Percentiles rank a stretch among this genome's conserved stretches.
phyloP scores from a whole-genome alignment of 2,329 filamentous ascomycete species.

The Aquanectria penicillioides region DNA sequence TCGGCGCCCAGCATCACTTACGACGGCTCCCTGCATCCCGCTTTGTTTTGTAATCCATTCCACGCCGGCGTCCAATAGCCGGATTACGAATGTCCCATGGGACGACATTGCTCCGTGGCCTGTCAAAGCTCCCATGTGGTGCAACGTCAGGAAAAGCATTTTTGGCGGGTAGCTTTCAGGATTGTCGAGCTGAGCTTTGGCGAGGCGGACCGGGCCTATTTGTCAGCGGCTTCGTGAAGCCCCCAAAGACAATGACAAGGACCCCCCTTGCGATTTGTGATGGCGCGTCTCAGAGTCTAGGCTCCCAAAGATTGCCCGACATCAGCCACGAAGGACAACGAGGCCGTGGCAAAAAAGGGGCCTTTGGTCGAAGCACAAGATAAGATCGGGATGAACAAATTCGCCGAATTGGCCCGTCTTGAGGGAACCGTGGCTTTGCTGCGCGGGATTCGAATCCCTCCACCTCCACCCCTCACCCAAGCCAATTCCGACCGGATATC shows the following conservation, averaged over 20 bases:
- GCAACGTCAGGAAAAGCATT: not conserved
- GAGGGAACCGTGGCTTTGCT: too few relatives aligned
- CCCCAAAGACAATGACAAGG: too few relatives aligned
- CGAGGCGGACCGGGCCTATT: not conserved
- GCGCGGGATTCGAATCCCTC: not conserved
- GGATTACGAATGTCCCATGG: not conserved
- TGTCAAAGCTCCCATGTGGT: not conserved
- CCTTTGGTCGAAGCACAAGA: too few relatives aligned
- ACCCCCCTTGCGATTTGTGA: too few relatives aligned
- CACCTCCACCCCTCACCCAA: not conserved
- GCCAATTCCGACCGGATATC: constrained; percentile 7
- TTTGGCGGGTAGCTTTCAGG: not conserved
- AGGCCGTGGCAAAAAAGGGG: too few relatives aligned
- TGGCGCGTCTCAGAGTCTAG: too few relatives aligned
- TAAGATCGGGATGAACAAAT: too few relatives aligned
- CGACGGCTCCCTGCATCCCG: too few relatives aligned
- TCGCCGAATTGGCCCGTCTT: too few relatives aligned
- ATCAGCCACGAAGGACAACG: too few relatives aligned
- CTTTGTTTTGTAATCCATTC: constrained; percentile 16
- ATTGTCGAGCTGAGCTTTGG: not conserved
- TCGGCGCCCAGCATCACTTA: not conserved
- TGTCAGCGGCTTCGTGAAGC: too few relatives aligned
- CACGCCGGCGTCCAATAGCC: not conserved
- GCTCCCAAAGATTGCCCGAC: too few relatives aligned
- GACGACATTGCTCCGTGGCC: not conserved